Evolutionary conservation across 495 filamentous ascomycete species (phyloP).

Genomic region (Penicillium pancosmium): DNA sequence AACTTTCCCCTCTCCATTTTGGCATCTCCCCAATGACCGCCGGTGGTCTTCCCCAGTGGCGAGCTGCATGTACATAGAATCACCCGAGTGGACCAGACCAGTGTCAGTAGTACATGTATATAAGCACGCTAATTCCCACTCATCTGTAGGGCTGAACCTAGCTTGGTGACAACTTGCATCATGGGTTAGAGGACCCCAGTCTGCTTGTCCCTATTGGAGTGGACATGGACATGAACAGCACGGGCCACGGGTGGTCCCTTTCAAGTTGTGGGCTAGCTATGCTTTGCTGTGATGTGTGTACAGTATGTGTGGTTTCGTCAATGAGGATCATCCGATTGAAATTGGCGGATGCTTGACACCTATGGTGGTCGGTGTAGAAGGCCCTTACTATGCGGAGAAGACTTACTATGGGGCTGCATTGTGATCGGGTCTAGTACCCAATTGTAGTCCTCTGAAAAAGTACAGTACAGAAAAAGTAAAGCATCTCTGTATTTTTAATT

Average conservation of each 20-base stretch:
- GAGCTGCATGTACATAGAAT: neutral
- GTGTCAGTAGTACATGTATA: slow-evolving; percentile 3
- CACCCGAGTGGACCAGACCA: neutral
- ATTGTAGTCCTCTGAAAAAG: too few relatives aligned
- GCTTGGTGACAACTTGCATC: slow-evolving; percentile 18
- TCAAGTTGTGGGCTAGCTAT: too few relatives aligned
- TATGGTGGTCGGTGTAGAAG: neutral
- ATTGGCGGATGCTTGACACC: neutral
- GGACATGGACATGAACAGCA: neutral
- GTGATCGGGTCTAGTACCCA: too few relatives aligned
- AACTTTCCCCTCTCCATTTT: neutral
- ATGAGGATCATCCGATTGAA: neutral
- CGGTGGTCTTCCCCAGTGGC: neutral
- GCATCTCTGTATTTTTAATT: too few relatives aligned
- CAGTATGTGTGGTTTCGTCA: neutral
- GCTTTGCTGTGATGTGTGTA: neutral
- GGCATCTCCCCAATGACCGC: neutral
- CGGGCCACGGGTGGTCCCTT: neutral
- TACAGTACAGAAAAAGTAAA: too few relatives aligned
- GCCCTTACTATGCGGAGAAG: too few relatives aligned
- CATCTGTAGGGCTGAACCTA: slow-evolving; percentile 31
- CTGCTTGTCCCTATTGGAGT: neutral
- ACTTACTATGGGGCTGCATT: too few relatives aligned
- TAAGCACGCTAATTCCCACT: slow-evolving; percentile 17
- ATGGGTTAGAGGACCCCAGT: neutral